Evolutionary conservation across 2,329 filamentous ascomycete species (phyloP).

Genomic region (Parastagonospora nodorum): DNA sequence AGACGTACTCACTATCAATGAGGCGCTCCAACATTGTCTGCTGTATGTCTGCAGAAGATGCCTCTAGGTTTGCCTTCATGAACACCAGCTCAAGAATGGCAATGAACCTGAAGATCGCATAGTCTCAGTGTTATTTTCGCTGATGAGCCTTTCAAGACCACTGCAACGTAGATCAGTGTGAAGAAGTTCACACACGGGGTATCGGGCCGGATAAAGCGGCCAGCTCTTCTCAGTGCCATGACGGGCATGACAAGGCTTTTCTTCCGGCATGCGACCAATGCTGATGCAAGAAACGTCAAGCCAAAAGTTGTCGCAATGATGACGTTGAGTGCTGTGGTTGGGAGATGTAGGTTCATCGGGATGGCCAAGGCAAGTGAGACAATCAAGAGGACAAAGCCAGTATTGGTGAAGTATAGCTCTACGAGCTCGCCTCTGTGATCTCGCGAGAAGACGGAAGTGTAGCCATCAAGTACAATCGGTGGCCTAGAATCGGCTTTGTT

Average conservation of each 20-base stretch:
- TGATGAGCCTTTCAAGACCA: too few relatives aligned
- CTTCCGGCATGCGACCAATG: constrained; percentile 3
- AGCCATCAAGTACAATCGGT: constrained; percentile 6
- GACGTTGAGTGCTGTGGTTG: constrained; percentile 1
- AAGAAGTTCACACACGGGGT: too few relatives aligned
- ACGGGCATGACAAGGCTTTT: constrained; percentile 7
- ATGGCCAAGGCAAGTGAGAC: constrained; percentile 7
- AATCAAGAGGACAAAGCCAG: constrained; percentile 4
- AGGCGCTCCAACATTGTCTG: neutral
- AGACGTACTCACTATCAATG: neutral
- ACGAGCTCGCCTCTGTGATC: constrained; percentile 8
- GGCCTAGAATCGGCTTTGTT: too few relatives aligned
- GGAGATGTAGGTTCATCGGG: constrained; percentile 7
- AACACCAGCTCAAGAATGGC: too few relatives aligned
- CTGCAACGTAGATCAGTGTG: too few relatives aligned
- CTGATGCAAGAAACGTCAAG: constrained; percentile 5
- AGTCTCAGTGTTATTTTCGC: too few relatives aligned
- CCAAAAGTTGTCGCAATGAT: constrained; percentile 8
- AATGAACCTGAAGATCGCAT: too few relatives aligned
- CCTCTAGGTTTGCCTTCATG: too few relatives aligned
- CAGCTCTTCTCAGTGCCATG: constrained; percentile 8
- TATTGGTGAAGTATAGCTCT: constrained; percentile 8
- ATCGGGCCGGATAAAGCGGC: constrained; percentile 9
- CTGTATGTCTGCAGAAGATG: too few relatives aligned
- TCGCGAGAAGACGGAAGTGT: constrained; percentile 3